Percentiles rank a stretch among this genome's conserved stretches.
These are phyloP conservation scores for Fusarium newnesense DNA, from an alignment of 2,329 filamentous ascomycete species.

Conservation along the genomic window DNA sequence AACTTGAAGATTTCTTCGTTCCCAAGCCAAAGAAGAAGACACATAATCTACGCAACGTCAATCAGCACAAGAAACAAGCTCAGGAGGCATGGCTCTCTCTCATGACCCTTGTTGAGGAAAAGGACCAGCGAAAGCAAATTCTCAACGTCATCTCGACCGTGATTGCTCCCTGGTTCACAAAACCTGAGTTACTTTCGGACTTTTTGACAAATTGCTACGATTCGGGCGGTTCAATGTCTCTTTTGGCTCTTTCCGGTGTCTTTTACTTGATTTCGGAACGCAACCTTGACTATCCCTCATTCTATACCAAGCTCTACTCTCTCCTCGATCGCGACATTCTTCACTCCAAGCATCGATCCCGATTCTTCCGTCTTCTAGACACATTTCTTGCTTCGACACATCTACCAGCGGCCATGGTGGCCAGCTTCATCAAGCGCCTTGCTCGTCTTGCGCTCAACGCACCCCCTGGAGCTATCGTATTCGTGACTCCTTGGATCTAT, in stretches of 20 bases:
- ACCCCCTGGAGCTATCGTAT: conserved; percentile 88
- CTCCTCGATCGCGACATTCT: conserved; percentile 86
- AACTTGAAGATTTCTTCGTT: conserved; percentile 76
- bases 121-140: conserved; percentile 81
- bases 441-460: conserved; percentile 86
- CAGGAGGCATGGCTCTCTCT: conserved; percentile 89
- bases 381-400: conserved; percentile 92
- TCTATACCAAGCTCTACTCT: conserved; percentile 94
- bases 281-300: conserved; percentile 95
- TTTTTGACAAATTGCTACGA: conserved; percentile 97
- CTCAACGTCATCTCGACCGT: conserved; percentile 79
- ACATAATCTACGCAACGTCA: conserved; percentile 71
- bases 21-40: conserved; percentile 73
- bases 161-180: conserved; percentile 89
- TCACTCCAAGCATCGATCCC: conserved; percentile 92
- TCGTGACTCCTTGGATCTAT: conserved; percentile 92
- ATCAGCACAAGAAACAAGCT: conserved; percentile 79
- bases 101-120: conserved; percentile 73
- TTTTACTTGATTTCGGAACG: conserved; percentile 94
- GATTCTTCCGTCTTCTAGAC: conserved; percentile 91
- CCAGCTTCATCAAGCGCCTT: conserved; percentile 96
- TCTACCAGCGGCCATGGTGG: conserved; percentile 88
- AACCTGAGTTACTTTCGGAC: conserved; percentile 91
- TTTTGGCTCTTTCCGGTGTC: conserved; percentile 89
- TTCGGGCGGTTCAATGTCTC: conserved; percentile 83